phyloP scores from a whole-genome alignment of 75 land plant genomes.

The Picea glauca region DNA sequence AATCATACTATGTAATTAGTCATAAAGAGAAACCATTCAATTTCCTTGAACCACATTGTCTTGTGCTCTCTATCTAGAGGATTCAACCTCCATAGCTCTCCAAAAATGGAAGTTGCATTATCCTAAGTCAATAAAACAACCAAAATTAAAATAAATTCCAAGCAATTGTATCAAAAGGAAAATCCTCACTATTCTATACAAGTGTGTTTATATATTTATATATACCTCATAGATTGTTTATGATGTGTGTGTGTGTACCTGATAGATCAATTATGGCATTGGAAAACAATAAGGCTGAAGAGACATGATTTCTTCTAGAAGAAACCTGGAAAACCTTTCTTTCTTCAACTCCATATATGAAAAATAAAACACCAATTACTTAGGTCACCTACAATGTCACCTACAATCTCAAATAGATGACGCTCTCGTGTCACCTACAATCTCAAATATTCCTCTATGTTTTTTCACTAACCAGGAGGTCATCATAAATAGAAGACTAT shows the following conservation, averaged over 20 bases:
- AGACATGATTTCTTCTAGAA: conserved; percentile 66
- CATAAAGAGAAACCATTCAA: conserved; percentile 69
- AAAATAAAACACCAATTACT: neutral
- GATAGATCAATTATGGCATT: conserved; percentile 69
- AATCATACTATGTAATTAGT: conserved; percentile 69
- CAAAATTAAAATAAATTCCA: neutral
- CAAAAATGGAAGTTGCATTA: conserved; percentile 57
- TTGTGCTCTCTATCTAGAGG: conserved; percentile 48
- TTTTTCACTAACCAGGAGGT: no score
- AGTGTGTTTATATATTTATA: neutral
- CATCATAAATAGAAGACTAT: no score
- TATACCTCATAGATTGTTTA: no score
- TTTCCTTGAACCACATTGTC: conserved; percentile 53
- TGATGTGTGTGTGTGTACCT: conserved; percentile 15
- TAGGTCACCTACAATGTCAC: no score
- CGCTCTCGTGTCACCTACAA: no score
- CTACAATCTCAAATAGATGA: no score
- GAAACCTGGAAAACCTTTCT: conserved; percentile 59
- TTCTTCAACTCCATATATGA: conserved; percentile 66
- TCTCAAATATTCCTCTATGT: no score
- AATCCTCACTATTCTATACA: neutral
- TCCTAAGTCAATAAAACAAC: neutral
- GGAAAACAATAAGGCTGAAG: conserved; percentile 60
- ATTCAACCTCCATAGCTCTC: conserved; percentile 57
- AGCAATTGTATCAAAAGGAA: neutral